A percentile compares a stretch with the other conserved stretches of the same genome.
These are phyloP conservation scores for Debaryomyces fabryi DNA, from an alignment of 1,139 yeast species.

Conservation along the genomic window DNA sequence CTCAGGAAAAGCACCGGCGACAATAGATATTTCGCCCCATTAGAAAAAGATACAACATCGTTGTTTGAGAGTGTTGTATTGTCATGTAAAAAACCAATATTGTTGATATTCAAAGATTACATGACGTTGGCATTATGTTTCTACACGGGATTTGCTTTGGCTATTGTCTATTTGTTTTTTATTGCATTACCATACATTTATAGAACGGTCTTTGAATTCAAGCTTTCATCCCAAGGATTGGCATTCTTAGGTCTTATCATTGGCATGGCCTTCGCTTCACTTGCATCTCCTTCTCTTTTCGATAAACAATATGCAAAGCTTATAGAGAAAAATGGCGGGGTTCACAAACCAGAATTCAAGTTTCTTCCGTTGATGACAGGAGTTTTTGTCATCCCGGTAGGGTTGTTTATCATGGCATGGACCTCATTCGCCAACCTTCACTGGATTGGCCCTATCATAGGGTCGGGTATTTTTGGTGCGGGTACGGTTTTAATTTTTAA, in stretches of 20 bases:
- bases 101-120: constrained; percentile 56
- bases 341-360: constrained; percentile 39
- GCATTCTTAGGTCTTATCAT: constrained; percentile 55
- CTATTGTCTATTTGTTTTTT: constrained; percentile 63
- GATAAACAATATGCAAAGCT: constrained; percentile 26
- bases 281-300: constrained; percentile 24
- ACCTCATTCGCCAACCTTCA: constrained; percentile 38
- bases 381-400: constrained; percentile 38
- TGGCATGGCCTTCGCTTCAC: constrained; percentile 44
- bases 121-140: constrained; percentile 64
- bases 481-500: constrained; percentile 46
- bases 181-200: constrained; percentile 64
- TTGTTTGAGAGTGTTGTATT: constrained; percentile 33
- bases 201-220: constrained; percentile 47
- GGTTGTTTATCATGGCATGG: constrained; percentile 46
- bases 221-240: constrained; percentile 42
- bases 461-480: constrained; percentile 38
- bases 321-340: constrained; percentile 32
- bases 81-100: constrained; percentile 56
- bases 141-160: constrained; percentile 62
- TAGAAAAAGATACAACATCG: constrained; percentile 37
- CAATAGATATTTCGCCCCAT: constrained; percentile 45
- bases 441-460: constrained; percentile 46
- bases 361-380: constrained; percentile 42
- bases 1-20: constrained; percentile 21